Percentiles rank a stretch among this genome's conserved stretches.
Evolutionary conservation across 2,329 filamentous ascomycete genomes (phyloP).

Genomic region (Colletotrichum tanaceti): DNA sequence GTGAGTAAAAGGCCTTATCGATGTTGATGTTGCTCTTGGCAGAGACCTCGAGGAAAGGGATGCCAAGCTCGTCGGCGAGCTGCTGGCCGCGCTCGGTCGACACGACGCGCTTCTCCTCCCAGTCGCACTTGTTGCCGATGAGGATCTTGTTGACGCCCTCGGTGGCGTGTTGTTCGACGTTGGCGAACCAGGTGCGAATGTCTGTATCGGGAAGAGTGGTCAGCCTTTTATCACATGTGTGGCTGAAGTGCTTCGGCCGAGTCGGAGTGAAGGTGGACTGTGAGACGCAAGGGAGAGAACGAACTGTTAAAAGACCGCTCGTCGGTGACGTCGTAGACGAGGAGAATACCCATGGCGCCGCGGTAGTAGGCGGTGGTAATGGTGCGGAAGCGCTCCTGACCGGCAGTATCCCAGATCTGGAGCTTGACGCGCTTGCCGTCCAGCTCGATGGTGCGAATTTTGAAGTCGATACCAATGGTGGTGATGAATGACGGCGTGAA

Average conservation of each 20-base stretch:
- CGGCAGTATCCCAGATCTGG: slow-evolving; percentile 99
- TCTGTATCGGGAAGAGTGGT: slow-evolving; percentile 65
- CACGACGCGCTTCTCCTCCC: slow-evolving; percentile 98
- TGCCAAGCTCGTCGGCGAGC: slow-evolving; percentile 93
- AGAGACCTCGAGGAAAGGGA: slow-evolving; percentile 97
- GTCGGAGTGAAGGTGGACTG: background rate
- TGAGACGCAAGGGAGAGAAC: slow-evolving; percentile 47
- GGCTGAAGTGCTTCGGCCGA: background rate
- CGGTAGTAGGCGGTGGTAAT: slow-evolving; percentile 99
- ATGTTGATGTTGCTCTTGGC: slow-evolving; percentile 99
- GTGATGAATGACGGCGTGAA: slow-evolving; percentile 99
- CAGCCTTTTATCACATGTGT: slow-evolving; percentile 35
- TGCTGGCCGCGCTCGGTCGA: slow-evolving; percentile 93
- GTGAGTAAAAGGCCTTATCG: slow-evolving; percentile 96
- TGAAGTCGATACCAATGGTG: slow-evolving; percentile 99
- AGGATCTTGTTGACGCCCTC: slow-evolving; percentile 99
- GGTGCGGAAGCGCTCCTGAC: slow-evolving; percentile 97
- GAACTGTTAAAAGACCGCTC: slow-evolving; percentile 94
- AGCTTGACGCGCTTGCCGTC: slow-evolving; percentile 99
- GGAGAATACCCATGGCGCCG: slow-evolving; percentile 96
- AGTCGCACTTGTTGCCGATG: slow-evolving; percentile 99
- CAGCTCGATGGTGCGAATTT: slow-evolving; percentile 98
- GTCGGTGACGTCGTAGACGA: slow-evolving; percentile 99
- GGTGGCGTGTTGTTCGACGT: slow-evolving; percentile 97
- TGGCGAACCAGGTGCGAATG: slow-evolving; percentile 99